Conservation (phyloP, 257 asterid genomes). For the Solanum megistacrolobum region DNA sequence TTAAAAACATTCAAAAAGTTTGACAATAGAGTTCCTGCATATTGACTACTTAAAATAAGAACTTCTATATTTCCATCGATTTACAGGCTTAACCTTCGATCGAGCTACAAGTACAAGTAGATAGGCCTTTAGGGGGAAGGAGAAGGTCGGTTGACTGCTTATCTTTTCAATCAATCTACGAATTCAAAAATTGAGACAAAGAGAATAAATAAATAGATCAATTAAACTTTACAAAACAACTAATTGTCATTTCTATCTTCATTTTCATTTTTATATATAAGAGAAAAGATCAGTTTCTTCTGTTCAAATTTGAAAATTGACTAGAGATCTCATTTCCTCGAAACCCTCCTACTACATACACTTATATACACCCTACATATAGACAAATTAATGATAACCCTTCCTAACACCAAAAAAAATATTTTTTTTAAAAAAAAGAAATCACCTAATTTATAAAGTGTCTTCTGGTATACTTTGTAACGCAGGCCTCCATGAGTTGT, state of each 20-base stretch:
- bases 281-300: no score
- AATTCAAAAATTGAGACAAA: neutral
- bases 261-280: neutral
- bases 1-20: neutral
- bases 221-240: neutral
- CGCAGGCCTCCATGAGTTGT: slow-evolving; percentile 34
- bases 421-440: neutral
- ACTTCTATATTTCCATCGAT: neutral
- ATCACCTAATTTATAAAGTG: neutral
- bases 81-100: neutral
- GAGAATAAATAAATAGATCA: neutral
- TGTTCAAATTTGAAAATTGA: neutral
- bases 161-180: neutral
- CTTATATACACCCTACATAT: neutral
- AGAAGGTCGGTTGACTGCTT: neutral
- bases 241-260: neutral
- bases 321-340: neutral
- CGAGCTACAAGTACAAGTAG: neutral
- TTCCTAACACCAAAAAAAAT: neutral
- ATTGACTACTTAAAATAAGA: neutral
- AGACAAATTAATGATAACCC: neutral
- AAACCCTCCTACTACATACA: neutral
- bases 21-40: neutral
- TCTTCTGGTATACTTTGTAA: slow-evolving; percentile 48
- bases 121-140: neutral